Evolutionary conservation across 148 eudicot genomes (phyloP), one percentile per base, ranked within the genome.

Genomic region (Heliamphora exappendiculata): DNA sequence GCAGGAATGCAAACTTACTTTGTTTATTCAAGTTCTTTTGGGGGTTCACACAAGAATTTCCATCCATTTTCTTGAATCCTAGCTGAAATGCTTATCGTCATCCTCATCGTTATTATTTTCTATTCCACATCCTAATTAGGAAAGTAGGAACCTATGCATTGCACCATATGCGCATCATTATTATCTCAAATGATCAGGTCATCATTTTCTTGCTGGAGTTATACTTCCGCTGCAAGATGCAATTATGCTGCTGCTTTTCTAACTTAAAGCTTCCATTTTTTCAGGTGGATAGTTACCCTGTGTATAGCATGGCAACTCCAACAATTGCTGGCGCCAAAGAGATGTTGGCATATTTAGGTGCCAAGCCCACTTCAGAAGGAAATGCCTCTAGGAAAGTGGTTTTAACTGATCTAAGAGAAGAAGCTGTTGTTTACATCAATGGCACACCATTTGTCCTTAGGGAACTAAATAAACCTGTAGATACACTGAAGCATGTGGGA

Each of bases 281-380:
- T 82, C 81, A 94, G 98, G 98, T 94, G 82, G 91, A 92, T 72
- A 91, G 89, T 80, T 89, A 86, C 80, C 98, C 97, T 83, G 91
- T 94, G 55, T 92, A 91, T 82, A 90, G 94, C 89, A 94, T 94
- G 97, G 98, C 98, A 75, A 94, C 98, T 70, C 97, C 98, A 41
- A 89, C 98, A 75, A 86, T 86, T 63, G 67, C 84, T 28, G 98
- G 98, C 71, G 98, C 98, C 67, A 89, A 90, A 73, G 97, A 87
- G 74, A 91, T 94, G 93, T 76, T 94, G 84, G 83, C 93, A 73
- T 94, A 87, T 75, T 84, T 94, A 76, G 81, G 84, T 86, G 89
- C 93, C 78, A 87, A 78, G 73, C 86, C 88, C 81, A 81, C 77
- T 65, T 73, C 76, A 47, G 86, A 77, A 79, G 79, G 80, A 68